Evolutionary conservation across 352 stramenopile species (phyloP), one percentile per base, ranked within the genome.

Genomic region (Globisporangium irregulare): DNA sequence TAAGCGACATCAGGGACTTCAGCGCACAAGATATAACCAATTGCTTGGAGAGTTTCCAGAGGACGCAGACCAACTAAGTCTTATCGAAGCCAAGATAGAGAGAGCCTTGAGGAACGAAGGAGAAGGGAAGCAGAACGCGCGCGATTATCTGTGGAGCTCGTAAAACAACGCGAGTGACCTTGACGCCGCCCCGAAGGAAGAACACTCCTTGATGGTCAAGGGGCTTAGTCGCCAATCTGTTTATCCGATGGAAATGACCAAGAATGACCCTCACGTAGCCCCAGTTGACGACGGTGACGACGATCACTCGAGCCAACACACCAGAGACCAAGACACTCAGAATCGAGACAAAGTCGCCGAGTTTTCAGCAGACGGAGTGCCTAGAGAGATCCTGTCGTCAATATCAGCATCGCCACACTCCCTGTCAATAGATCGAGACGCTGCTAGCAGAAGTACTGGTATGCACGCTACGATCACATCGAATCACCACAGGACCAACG

Each of bases 151-250:
- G 43, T 7, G 20, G 18, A 43, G 29, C 20, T 25, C 51, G 24
- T 57, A 15, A 24, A 51, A 9, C 43, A 61, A 32, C 20, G 55
- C 29, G 38, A 46, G 29, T 25, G 55, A 46, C 55, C 29, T 61
- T 61, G 55, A 22, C 32, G 43, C 43, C 18, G 43, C 43, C 18
- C 2, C 15, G 9, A 22, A 46, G 10, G 55, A 46, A 48, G 67
- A 62, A 51, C 65, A 53, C 32, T 74, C 32, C 56, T 86, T 73
- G 61, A 80, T 82, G 73, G 64, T 74, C 72, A 80, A 78, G 73
- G 80, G 74, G 76, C 80, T 90, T 59, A 89, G 85, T 66, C 79
- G 73, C 34, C 81, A 87, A 71, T 79, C 82, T 53, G 82, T 92
- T 58, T 79, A 93, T 71, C 84, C 82, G 41, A 91, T 93, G 74